These are phyloP conservation scores for Mortierella sp. DNA, from an alignment of 371 early-diverging fungal species.

Conservation along the genomic window DNA sequence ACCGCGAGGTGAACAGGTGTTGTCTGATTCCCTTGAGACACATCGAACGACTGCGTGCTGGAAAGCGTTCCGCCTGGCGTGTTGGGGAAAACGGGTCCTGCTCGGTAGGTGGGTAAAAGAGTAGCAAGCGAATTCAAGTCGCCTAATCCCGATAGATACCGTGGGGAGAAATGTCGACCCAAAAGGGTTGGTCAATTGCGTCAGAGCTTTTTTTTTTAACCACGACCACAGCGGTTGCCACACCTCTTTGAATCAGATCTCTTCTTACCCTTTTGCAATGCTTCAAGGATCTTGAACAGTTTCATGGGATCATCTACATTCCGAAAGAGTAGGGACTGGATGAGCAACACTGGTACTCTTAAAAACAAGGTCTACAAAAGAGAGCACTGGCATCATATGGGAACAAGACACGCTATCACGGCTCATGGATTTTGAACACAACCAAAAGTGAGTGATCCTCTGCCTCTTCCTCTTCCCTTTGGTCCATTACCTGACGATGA, in stretches of 20 bases:
- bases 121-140: conserved; percentile 38
- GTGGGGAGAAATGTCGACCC: background rate
- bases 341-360: background rate
- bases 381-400: background rate
- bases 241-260: background rate
- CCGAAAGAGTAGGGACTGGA: background rate
- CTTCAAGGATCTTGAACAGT: conserved; percentile 54
- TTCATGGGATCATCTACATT: conserved; percentile 51
- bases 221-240: background rate
- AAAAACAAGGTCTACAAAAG: too few relatives aligned
- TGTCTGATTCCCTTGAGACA: conserved; percentile 29
- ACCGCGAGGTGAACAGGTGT: conserved; percentile 66
- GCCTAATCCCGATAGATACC: too few relatives aligned
- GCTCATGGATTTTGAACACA: too few relatives aligned
- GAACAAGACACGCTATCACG: background rate
- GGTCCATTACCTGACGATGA: conserved; percentile 1
- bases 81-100: conserved; percentile 22
- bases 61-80: conserved; percentile 35
- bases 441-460: background rate
- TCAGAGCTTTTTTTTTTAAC: too few relatives aligned
- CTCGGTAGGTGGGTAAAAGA: conserved; percentile 39
- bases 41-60: conserved; percentile 48
- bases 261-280: conserved; percentile 42
- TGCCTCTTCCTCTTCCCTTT: too few relatives aligned
- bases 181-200: background rate